Conservation (phyloP, 2,329 filamentous ascomycete genomes). For the Tolypocladium album region DNA sequence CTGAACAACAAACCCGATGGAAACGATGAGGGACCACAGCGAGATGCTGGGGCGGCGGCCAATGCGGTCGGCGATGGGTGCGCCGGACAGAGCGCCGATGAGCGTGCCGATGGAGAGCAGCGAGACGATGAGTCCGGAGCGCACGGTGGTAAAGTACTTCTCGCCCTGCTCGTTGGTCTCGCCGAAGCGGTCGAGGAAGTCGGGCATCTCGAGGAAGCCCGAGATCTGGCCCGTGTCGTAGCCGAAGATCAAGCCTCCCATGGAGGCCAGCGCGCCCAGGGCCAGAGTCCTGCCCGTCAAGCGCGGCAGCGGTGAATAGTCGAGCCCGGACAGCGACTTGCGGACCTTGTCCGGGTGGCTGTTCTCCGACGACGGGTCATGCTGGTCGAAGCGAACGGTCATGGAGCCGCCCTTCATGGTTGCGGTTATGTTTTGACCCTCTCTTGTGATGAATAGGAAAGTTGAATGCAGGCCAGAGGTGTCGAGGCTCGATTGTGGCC, state of each 20-base stretch:
- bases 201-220: constrained; percentile 47
- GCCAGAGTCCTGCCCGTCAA: constrained; percentile 24
- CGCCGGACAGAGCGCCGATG: constrained; percentile 47
- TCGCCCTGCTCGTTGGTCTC: constrained; percentile 25
- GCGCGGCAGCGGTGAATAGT: constrained; percentile 33
- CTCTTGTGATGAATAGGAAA: not conserved
- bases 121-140: constrained; percentile 48
- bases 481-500: not conserved
- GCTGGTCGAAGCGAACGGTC: constrained; percentile 30
- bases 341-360: constrained; percentile 15
- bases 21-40: constrained; percentile 48
- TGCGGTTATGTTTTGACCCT: not conserved
- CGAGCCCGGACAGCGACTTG: constrained; percentile 24
- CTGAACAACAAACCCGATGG: constrained; percentile 57
- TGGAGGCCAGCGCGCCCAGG: constrained; percentile 30
- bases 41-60: constrained; percentile 54
- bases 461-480: not conserved
- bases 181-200: constrained; percentile 43
- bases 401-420: constrained; percentile 10
- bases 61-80: constrained; percentile 52
- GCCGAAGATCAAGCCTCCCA: constrained; percentile 33
- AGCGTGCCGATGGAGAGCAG: constrained; percentile 50
- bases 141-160: constrained; percentile 36
- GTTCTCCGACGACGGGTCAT: constrained; percentile 29
- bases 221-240: constrained; percentile 44